A percentile compares a stretch with the other conserved stretches of the same genome.
phyloP scores from a whole-genome alignment of 805 yeast genomes.

The Saccharomycopsis sp. region DNA sequence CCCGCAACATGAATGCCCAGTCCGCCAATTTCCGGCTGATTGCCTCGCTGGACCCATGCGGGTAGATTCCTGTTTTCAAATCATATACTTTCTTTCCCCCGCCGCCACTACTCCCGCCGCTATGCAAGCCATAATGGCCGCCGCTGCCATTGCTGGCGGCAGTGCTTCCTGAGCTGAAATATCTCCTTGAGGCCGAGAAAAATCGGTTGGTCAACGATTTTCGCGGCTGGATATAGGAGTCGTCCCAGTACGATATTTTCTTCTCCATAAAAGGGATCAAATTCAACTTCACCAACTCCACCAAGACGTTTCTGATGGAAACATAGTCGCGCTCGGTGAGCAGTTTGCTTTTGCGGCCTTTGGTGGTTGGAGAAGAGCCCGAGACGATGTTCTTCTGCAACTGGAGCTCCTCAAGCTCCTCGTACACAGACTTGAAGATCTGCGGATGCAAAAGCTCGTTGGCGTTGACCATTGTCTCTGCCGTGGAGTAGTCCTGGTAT shows the following conservation, averaged over 20 bases:
- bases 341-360: background rate
- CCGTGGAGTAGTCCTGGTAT: background rate
- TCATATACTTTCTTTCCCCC: constrained; percentile 32
- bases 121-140: background rate
- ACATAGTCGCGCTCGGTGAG: constrained; percentile 4
- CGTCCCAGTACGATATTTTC: constrained; percentile 79
- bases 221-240: constrained; percentile 68
- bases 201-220: constrained; percentile 69
- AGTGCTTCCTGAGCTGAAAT: constrained; percentile 27
- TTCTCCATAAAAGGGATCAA: constrained; percentile 77
- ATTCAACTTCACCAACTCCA: constrained; percentile 19
- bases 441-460: constrained; percentile 5
- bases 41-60: constrained; percentile 61
- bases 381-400: background rate
- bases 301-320: constrained; percentile 6
- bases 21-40: constrained; percentile 79
- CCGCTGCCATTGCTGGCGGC: constrained; percentile 9
- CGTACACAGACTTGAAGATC: constrained; percentile 7
- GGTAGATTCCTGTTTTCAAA: constrained; percentile 49
- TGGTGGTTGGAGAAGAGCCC: background rate
- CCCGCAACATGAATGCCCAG: constrained; percentile 86
- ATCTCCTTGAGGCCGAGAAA: constrained; percentile 34
- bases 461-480: background rate
- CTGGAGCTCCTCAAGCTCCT: constrained; percentile 11
- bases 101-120: background rate